Base-by-base conservation (phyloP, 2,329 filamentous ascomycete genomes). In the Cercospora nicotianae region DNA sequence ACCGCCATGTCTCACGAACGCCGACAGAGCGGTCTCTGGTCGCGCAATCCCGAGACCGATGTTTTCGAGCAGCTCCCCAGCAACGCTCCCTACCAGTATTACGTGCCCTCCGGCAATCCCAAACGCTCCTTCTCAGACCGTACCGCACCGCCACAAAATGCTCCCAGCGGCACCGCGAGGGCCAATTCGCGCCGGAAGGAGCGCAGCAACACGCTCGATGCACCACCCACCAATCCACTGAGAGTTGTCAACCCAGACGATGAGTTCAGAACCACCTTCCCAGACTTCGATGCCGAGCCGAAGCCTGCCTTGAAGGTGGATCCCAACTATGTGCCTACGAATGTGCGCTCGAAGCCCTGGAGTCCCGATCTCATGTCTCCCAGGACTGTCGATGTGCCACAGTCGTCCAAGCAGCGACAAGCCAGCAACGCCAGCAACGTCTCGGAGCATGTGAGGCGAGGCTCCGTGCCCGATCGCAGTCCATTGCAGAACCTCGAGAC, bases 401-500 rank as follows among this genome's bases (percentile, higher is more conserved):
- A 39, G 67, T 18, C 53, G 8, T 45, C 63, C 13, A 75, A 72
- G 55, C 51, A 68, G 39, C 68, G 72, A 57, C 72, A 74, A 42
- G 60, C 61, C 42, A 72, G 72, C 66, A 72, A 70, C 45, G 66
- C 73, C 10, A 68, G 68, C 64, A 73, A 69, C 53, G 64, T 63
- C 13, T 69, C 68, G 16, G 70, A 75, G 33, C 62, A 63, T 26
- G 51, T 73, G 28, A 73, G 79, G 70, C 75, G 78, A 67, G 83
- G 85, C 65, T 87, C 91, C 80, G 91, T 94, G 75, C 86, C 90
- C 66, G 91, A 96, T 78, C 89, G 91, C 75, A 98, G 94, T 70
- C 95, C 96, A 63, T 85, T 99, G 63, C 94, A 99, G 80, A 95
- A 90, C 82, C 87, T 99, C 73, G 94, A 99, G 83, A 88, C 92